Conservation (phyloP, 306 rosid species). For the Begonia fuchsioides region DNA sequence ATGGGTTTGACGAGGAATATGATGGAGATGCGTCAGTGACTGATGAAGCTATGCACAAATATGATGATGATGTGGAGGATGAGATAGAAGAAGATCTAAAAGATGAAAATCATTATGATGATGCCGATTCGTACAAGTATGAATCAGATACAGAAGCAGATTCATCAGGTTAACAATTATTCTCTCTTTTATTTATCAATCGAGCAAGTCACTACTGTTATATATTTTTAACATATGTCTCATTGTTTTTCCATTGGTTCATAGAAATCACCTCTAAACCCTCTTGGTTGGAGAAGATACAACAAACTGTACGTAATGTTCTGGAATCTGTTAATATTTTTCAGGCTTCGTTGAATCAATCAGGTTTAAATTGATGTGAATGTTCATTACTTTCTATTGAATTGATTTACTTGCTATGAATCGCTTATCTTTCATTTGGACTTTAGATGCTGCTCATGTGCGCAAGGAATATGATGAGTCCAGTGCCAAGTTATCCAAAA, state of each 20-base stretch:
- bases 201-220: not conserved
- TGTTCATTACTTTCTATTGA: not conserved
- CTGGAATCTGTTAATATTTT: slow-evolving; percentile 61
- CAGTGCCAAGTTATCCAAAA: slow-evolving; percentile 69
- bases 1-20: slow-evolving; percentile 32
- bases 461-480: slow-evolving; percentile 91
- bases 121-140: slow-evolving; percentile 41
- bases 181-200: slow-evolving; percentile 5
- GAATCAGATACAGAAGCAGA: slow-evolving; percentile 45
- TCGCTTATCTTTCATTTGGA: slow-evolving; percentile 16
- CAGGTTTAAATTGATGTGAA: slow-evolving; percentile 38
- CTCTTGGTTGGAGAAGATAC: slow-evolving; percentile 48
- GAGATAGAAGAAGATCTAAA: slow-evolving; percentile 39
- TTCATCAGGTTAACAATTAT: slow-evolving; percentile 47
- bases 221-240: not conserved
- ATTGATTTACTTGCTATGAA: not conserved
- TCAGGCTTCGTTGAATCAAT: slow-evolving; percentile 78
- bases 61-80: slow-evolving; percentile 42
- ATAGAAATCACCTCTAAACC: not conserved
- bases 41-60: slow-evolving; percentile 49
- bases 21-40: slow-evolving; percentile 74
- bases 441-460: slow-evolving; percentile 69
- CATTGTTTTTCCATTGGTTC: not conserved
- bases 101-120: slow-evolving; percentile 47
- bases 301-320: slow-evolving; percentile 46